Percentiles rank a stretch among this genome's conserved stretches.
Conservation (phyloP, 352 stramenopile species). For the Albugo laibachii region DNA sequence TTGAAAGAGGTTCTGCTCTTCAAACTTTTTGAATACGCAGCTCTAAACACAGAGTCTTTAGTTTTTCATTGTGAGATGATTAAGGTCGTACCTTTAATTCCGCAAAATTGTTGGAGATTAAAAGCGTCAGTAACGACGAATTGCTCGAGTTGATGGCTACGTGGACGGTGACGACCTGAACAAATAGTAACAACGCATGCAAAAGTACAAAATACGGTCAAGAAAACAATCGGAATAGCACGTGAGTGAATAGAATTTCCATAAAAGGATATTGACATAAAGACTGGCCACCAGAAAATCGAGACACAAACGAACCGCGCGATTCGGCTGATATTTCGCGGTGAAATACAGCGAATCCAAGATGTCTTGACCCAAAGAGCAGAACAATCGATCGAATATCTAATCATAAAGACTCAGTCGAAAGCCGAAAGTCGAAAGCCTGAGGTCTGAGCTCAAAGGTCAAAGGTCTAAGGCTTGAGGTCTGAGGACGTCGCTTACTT, state of each 20-base stretch:
- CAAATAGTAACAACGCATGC: constrained; percentile 90
- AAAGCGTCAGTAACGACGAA: constrained; percentile 83
- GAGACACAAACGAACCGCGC: constrained; percentile 43
- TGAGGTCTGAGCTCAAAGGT: not conserved
- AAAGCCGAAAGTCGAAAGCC: not conserved
- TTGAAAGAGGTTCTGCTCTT: constrained; percentile 94
- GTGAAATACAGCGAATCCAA: constrained; percentile 90
- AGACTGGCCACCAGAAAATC: constrained; percentile 58
- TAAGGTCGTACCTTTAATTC: constrained; percentile 83
- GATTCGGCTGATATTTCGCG: constrained; percentile 52
- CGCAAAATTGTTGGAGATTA: constrained; percentile 98
- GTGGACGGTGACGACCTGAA: constrained; percentile 93
- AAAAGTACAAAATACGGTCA: constrained; percentile 30
- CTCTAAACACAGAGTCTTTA: too few species aligned
- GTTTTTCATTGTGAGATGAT: not conserved
- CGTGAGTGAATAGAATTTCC: not conserved
- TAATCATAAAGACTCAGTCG: constrained; percentile 1
- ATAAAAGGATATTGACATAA: constrained; percentile 43
- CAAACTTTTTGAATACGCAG: constrained; percentile 96
- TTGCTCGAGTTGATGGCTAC: constrained; percentile 93
- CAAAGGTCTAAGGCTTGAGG: not conserved
- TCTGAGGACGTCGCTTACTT: constrained; percentile 16
- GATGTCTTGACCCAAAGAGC: constrained; percentile 92
- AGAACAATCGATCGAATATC: constrained; percentile 95
- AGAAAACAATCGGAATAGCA: constrained; percentile 10